These are phyloP conservation scores for Tulasnella calospora DNA, from an alignment of 768 basidiomycete species.

Conservation along the genomic window DNA sequence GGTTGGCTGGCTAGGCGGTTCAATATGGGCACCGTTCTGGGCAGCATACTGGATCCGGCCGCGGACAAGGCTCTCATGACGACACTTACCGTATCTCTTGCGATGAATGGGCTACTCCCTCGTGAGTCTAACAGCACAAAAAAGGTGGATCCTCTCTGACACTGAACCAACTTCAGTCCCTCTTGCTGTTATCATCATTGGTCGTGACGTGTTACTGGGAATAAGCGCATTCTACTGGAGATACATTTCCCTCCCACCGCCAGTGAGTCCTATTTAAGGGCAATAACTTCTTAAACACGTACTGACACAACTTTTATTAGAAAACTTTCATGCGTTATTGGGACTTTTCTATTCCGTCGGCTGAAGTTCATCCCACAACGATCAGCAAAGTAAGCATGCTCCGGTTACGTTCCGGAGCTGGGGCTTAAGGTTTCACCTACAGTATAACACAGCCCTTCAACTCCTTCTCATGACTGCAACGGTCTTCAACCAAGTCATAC, in stretches of 20 bases:
- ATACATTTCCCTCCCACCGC: conserved; percentile 80
- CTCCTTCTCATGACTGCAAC: conserved; percentile 85
- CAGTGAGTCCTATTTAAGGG: conserved; percentile 50
- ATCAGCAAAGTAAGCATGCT: conserved; percentile 72
- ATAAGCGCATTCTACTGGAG: conserved; percentile 90
- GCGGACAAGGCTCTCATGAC: conserved; percentile 97
- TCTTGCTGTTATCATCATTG: conserved; percentile 78
- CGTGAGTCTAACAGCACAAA: conserved; percentile 40
- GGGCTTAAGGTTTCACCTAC: not conserved
- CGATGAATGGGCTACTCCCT: conserved; percentile 78
- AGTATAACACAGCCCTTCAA: conserved; percentile 92
- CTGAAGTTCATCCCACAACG: conserved; percentile 86
- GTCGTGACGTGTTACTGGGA: conserved; percentile 80
- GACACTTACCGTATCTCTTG: conserved; percentile 79
- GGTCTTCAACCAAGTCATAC: conserved; percentile 75
- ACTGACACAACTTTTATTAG: conserved; percentile 39
- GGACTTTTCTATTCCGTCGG: conserved; percentile 93
- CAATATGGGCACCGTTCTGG: conserved; percentile 86
- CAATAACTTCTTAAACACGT: not conserved
- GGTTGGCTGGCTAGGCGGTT: conserved; percentile 84
- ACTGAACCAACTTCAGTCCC: conserved; percentile 53
- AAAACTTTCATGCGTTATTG: conserved; percentile 92
- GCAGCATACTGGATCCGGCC: conserved; percentile 92
- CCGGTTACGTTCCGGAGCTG: not conserved
- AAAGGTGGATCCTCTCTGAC: not conserved